Base-by-base conservation (phyloP, 1,284 basidiomycete genomes). In the Tilletia setariae region DNA sequence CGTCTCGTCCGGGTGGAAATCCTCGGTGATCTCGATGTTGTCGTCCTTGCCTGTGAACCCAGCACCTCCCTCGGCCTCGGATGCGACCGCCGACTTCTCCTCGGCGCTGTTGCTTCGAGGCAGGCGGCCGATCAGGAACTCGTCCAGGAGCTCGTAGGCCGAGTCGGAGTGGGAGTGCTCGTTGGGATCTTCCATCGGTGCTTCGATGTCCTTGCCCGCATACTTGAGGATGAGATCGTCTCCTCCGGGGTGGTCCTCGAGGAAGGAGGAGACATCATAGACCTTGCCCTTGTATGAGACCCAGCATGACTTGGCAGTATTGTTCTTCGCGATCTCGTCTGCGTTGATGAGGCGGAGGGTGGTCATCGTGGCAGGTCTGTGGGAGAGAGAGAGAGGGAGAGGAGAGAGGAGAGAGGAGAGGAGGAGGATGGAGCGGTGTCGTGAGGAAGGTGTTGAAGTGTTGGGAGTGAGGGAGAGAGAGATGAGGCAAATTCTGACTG, bases 161-260 rank as follows among this genome's bases (percentile, higher is more conserved):
- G 90, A 88, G 30, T 92, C 89, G 1, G 93, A 94, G 83, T 98
- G 96, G n/a, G 90, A 89, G 83, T 98, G 96, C 78, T 91, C 89
- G n/a, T 86, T 80, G 69, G 87, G 85, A 83, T 96, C 90, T 78
- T 87, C 87, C 95, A 98, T 98, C 70, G 89, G 85, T 21, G 84
- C 85, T 43, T 87, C 90, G 66, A 98, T 87, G 81, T 97, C 93
- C 83, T 89, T 88, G 64, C 93, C 94, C 1, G 91, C 93, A 83
- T 90, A 87, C 64, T 88, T 85, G 19, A 85, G 67, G 68, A 86
- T 76, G 66, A 86, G 80, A 72, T 86, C 85, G 70, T 86, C 86
- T 46, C 86, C 86, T 67, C 86, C 82, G 4, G 81, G 78, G 71
- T 86, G 86, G 75, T 86, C 85, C 23, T 79, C 74, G 25, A 85